Base-by-base conservation (phyloP, 1,139 yeast species). In the Diutina rugosa region DNA sequence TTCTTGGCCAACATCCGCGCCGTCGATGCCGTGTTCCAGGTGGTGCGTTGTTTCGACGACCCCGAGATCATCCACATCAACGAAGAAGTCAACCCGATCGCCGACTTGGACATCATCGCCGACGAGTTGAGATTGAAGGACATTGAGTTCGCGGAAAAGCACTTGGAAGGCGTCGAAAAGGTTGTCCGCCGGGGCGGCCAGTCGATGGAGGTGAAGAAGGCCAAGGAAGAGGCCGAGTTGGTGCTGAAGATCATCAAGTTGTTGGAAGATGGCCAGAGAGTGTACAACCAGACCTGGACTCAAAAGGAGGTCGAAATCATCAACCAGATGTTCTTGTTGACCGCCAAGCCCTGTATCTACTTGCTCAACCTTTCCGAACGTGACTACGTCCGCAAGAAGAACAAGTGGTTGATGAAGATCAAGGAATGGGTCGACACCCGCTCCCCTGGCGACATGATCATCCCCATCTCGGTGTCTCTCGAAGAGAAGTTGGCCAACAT, bases 21-120 rank as follows among this genome's bases (percentile, higher is more conserved):
- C 56, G 99, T 93, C 61, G 99, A 93, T 79, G 96, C 98, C 62
- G 85, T 93, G 67, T 93, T 88, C 79, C 99, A 95, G 76, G 96
- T 93, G 64, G 98, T 93, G 58, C 87, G 99, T 79, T 87, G 96
- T 75, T 93, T 93, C 67, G 99, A 93, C 69, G 99, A 93, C 72
- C 95, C 98, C 56, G 99, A 93, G 67, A 93, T 93, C 67, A 91
- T 91, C 65, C 99, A 93, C 73, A 89, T 93, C 66, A 97, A 91
- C 75, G 97, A 97, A 72, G 98, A 91, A 70, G 99, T 93, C 61
- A 86, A 93, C 73, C 99, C 99, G 61, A 85, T 81, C 58, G 89
- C 96, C 69, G 99, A 93, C 74, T 83, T 95, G 74, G 96, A 90
- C 63, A 91, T 93, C 68, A 90, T 95, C 68, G 81, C 81, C 64